Base-by-base conservation (phyloP, 2,329 filamentous ascomycete species). In the Phyllosticta citribraziliensis region DNA sequence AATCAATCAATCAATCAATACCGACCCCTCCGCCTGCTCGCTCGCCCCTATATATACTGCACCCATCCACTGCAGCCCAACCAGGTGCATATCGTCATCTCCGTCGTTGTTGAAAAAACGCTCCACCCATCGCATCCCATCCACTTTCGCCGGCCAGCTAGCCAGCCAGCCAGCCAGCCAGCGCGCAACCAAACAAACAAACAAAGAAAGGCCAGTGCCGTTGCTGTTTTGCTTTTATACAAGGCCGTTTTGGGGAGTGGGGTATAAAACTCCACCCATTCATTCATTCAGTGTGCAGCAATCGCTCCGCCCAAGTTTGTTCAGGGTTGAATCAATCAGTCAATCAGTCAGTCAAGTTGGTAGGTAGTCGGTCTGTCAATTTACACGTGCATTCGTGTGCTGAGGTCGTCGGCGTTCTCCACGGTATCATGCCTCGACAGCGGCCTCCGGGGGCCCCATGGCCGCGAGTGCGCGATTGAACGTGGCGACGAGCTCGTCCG, bases 391-490 rank as follows among this genome's bases (percentile, higher is more conserved):
- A 24, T 47, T 58, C 57, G 50, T 33, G 25, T 33, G 55, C 35
- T 19, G 52, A 22, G 22, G 22, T 22, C 22, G 17, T n/a, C 27
- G 27, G 50, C 52, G 27, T 47, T 52, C 19, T 52, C 20, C 6
- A 6, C 27, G 27, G 3, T 30, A 61, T 54, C 22, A 47, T 47
- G 40, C 40, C n/a, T 47, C 14, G 5, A n/a, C 17, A 4, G 12
- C 9, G 5, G 17, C n/a, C 2, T 52, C 19, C n/a, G 8, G 2
- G 35, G 40, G 40, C 14, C 40, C 55, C 60, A 81, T 78, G 40
- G 84, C 87, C 60, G 82, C 78, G 63, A 97, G 77, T n/a, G 93
- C 93, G 56, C 72, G 78, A 62, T 80, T 74, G 68, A 97, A 89
- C 19, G 81, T 82, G 14, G 73, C 74, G 33, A 82, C 80, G 67